Evolutionary conservation across 176 grass and related monocot species (phyloP).

Genomic region (Oryza coarctata): DNA sequence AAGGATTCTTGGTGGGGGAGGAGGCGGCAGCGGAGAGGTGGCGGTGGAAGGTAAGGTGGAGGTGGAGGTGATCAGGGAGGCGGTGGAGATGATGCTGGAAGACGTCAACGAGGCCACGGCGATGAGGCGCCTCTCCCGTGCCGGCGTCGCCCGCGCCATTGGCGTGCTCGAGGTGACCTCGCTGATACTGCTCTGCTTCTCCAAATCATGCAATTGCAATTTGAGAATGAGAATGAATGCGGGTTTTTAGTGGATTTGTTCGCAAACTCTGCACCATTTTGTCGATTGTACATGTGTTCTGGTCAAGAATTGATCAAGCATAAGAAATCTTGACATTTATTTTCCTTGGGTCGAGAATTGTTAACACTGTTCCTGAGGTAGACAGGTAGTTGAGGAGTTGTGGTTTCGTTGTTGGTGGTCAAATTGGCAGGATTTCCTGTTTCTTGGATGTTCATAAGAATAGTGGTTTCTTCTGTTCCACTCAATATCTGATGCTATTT

Average conservation of each 20-base stretch:
- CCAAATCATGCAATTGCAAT: not conserved
- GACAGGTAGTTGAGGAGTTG: not conserved
- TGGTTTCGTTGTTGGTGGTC: not conserved
- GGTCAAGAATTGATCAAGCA: not conserved
- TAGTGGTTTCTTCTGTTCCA: not conserved
- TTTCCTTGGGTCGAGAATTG: not conserved
- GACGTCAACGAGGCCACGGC: constrained; percentile 27
- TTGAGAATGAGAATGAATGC: not conserved
- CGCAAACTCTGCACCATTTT: not conserved
- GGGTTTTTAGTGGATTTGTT: constrained; percentile 15
- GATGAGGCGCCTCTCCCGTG: constrained; percentile 54
- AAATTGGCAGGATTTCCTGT: constrained; percentile 4
- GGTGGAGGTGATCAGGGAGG: constrained; percentile 67
- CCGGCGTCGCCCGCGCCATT: constrained; percentile 58
- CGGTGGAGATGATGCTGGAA: constrained; percentile 73
- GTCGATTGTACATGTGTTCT: not conserved
- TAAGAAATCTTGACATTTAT: not conserved
- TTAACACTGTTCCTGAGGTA: not conserved
- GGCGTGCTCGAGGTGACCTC: constrained; percentile 75
- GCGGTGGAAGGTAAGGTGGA: constrained; percentile 64
- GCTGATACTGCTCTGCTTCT: not conserved
- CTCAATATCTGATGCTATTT: not conserved
- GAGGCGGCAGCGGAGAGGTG: constrained; percentile 44
- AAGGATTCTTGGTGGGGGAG: constrained; percentile 39
- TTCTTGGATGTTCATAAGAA: not conserved